Conservation (phyloP, 441 rosid genomes). For the Eutrema salsugineum region DNA sequence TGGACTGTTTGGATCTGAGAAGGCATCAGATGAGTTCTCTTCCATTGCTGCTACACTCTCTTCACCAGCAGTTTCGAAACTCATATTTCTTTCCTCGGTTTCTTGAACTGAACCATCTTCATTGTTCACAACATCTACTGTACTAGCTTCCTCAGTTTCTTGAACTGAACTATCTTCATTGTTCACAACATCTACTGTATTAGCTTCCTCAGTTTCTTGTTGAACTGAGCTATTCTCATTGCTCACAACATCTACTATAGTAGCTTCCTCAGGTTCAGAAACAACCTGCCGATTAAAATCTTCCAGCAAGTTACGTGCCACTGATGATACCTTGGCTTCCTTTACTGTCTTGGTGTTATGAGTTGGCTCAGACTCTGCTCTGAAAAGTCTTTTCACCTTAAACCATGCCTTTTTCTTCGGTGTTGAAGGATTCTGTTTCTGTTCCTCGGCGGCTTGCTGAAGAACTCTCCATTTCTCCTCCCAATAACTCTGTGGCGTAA, state of each 20-base stretch:
- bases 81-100: conserved; percentile 9
- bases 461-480: conserved; percentile 89
- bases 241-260: conserved; percentile 3
- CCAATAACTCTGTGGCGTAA: conserved; percentile 87
- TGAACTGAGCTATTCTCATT: conserved; percentile 4
- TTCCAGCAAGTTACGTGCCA: conserved; percentile 59
- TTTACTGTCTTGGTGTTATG: conserved; percentile 35
- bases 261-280: conserved; percentile 30
- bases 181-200: conserved; percentile 4
- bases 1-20: conserved; percentile 58
- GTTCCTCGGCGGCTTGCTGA: conserved; percentile 51
- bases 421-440: conserved; percentile 35
- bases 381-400: conserved; percentile 52
- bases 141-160: conserved; percentile 19
- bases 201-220: conserved; percentile 20
- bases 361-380: conserved; percentile 74
- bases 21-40: conserved; percentile 50
- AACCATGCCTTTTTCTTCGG: conserved; percentile 70
- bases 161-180: conserved; percentile 3
- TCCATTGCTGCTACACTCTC: conserved; percentile 44
- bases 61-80: conserved; percentile 18
- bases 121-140: background rate
- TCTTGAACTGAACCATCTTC: conserved; percentile 13
- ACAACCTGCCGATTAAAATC: conserved; percentile 66
- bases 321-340: conserved; percentile 41